Evolutionary conservation across 2,329 filamentous ascomycete species (phyloP).

Genomic region (Stylonectria norvegica): DNA sequence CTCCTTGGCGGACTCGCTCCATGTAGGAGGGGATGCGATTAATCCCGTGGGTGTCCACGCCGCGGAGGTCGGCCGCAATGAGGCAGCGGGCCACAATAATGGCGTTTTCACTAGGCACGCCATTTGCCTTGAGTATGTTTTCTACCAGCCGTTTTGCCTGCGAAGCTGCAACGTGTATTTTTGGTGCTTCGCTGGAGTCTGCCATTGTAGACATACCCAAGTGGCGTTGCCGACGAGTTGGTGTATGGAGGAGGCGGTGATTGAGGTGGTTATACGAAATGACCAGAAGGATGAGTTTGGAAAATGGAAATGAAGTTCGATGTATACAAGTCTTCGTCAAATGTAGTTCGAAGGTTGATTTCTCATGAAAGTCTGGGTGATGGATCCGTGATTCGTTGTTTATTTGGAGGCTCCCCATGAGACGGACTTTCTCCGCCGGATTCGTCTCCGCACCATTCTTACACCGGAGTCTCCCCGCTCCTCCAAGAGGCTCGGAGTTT

Average conservation of each 20-base stretch:
- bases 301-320: neutral
- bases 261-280: constrained; percentile 5
- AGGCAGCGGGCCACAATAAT: constrained; percentile 63
- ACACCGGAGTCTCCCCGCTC: constrained; percentile 18
- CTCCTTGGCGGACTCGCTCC: constrained; percentile 65
- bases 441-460: no score
- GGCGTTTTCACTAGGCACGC: constrained; percentile 57
- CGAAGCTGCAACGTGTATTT: constrained; percentile 35
- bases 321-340: neutral
- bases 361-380: no score
- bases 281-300: neutral
- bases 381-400: no score
- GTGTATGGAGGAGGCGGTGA: no score
- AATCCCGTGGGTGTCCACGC: constrained; percentile 74
- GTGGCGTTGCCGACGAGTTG: neutral
- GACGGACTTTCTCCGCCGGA: no score
- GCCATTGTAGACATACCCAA: constrained; percentile 19
- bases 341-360: no score
- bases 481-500: no score
- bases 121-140: constrained; percentile 57
- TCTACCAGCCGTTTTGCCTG: constrained; percentile 48
- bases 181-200: constrained; percentile 13
- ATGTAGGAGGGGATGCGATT: constrained; percentile 78
- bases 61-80: constrained; percentile 71
- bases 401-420: no score